A percentile compares a stretch with the other conserved stretches of the same genome.
These are phyloP conservation scores for Brettanomyces anomalus DNA, from an alignment of 805 yeast species.

Conservation along the genomic window DNA sequence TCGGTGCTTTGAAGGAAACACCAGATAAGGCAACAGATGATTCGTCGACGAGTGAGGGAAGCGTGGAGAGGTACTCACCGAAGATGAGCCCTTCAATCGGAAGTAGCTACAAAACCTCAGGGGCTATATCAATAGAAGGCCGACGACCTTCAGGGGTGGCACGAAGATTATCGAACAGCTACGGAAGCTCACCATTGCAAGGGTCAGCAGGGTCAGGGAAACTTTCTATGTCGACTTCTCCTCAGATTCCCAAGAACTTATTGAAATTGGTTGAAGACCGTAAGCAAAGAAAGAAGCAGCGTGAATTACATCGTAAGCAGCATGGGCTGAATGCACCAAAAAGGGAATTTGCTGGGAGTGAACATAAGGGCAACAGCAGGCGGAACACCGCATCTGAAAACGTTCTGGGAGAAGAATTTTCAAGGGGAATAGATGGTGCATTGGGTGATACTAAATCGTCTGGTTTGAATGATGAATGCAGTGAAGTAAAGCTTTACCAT, in stretches of 20 bases:
- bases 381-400: no score
- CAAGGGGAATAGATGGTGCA: background rate
- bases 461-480: constrained; percentile 1
- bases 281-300: constrained; percentile 28
- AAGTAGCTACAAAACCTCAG: background rate
- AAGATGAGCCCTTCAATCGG: no score
- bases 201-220: constrained; percentile 22
- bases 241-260: constrained; percentile 58
- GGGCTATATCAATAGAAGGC: constrained; percentile 3
- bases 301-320: constrained; percentile 18
- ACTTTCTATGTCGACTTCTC: constrained; percentile 51
- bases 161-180: background rate
- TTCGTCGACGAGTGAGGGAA: background rate
- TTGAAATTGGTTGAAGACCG: constrained; percentile 45
- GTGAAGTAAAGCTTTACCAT: constrained; percentile 27
- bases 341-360: background rate
- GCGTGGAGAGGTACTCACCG: no score
- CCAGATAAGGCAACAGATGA: background rate
- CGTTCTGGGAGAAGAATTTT: background rate
- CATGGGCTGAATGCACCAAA: background rate
- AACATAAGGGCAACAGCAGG: background rate
- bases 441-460: background rate
- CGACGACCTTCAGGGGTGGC: constrained; percentile 3
- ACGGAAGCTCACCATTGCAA: background rate
- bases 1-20: background rate